Base-by-base conservation (phyloP, 2,329 filamentous ascomycete genomes). In the Alternaria panax region DNA sequence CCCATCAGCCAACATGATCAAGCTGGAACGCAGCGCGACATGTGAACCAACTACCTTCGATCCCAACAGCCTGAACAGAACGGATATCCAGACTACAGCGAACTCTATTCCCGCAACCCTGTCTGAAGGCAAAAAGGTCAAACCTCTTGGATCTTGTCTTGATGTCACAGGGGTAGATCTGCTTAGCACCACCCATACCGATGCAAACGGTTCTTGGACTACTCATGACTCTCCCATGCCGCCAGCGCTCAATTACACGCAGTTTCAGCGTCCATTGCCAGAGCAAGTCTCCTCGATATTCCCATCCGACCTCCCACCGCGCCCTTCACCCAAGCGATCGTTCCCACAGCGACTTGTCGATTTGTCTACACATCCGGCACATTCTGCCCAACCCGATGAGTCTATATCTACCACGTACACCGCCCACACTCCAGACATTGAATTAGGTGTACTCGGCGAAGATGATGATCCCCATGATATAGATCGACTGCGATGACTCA, bases 401-500 rank as follows among this genome's bases (percentile, higher is more conserved):
- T 7, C 16, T 11, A 24, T 2, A 5, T 16, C 24, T 3, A 18
- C 32, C 9, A 18, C 4, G 4, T 5, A 22, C 6, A 45, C 14
- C 5, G 40, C 30, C 7, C 24, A 25, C 3, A 27, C 40, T 20
- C 14, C 40, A 6, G 54, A 57, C 5, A 57, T 53, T 7, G 54
- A 57, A 22, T 16, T 45, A 36, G 18, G 14, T 32, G 8, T 11
- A 16, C 18, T 22, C 7, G n/a, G 20, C 9, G 20, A n/a, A 11
- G 12, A 1, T 4, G 0, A 1, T 18, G 20, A 2, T 22, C 22
- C 24, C 7, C 22, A 25, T 1, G 28, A 11, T 24, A 12, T 6
- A 4, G 5, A n/a, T 8, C 25, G 30, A 5, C 6, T n/a, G 5
- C 18, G 32, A 11, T 12, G 8, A 6, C 20, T 40, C 14, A 53